Percentiles rank a stretch among this genome's conserved stretches.
phyloP scores from a whole-genome alignment of 306 rosid species.

The Cyamopsis tetragonoloba region DNA sequence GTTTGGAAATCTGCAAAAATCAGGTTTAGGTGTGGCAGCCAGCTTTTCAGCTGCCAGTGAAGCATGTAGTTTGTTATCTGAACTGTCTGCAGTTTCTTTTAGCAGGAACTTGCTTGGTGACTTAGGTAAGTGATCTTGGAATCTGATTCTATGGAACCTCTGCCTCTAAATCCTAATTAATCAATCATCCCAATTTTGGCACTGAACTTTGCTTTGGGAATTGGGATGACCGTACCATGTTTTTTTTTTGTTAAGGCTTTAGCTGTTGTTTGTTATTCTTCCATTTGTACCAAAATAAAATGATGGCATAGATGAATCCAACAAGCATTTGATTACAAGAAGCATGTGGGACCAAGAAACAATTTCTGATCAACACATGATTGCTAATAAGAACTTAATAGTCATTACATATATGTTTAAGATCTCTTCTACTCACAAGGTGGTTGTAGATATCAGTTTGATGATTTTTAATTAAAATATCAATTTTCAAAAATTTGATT shows the following conservation, averaged over 20 bases:
- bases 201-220: conserved; percentile 15
- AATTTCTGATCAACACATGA: neutral
- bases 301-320: conserved; percentile 17
- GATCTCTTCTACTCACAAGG: neutral
- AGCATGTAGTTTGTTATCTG: conserved; percentile 24
- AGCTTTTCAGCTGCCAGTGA: conserved; percentile 19
- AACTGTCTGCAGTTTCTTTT: conserved; percentile 15
- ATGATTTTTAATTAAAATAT: neutral
- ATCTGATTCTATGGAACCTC: conserved; percentile 29
- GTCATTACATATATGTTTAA: neutral
- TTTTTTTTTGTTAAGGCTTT: neutral
- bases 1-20: neutral
- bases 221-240: neutral
- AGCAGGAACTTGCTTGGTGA: conserved; percentile 25
- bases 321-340: conserved; percentile 16
- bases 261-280: conserved; percentile 3
- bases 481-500: neutral
- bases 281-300: conserved; percentile 20
- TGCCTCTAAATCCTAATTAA: conserved; percentile 27
- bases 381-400: neutral
- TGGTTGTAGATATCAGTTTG: neutral
- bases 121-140: conserved; percentile 28
- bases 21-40: conserved; percentile 6
- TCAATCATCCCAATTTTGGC: conserved; percentile 23
- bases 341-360: conserved; percentile 13